Evolutionary conservation across 2,329 filamentous ascomycete genomes (phyloP).

Genomic region (Venturia carpophila): DNA sequence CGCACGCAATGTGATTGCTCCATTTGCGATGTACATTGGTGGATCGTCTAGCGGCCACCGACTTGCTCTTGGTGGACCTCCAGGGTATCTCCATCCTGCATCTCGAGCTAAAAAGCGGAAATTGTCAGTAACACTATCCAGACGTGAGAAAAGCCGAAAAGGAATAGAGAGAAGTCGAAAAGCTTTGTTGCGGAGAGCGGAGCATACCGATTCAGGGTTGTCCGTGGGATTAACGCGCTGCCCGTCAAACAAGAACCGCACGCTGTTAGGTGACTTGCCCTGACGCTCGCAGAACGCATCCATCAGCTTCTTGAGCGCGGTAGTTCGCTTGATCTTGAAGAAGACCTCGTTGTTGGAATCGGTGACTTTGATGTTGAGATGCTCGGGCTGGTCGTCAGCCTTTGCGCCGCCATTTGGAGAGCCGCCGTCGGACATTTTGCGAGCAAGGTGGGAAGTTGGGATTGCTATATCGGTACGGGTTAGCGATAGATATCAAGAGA

Average conservation of each 20-base stretch:
- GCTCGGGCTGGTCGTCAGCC: conserved; percentile 54
- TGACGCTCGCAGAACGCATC: conserved; percentile 94
- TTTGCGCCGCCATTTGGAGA: conserved; percentile 25
- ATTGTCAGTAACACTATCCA: neutral
- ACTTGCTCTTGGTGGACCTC: conserved; percentile 99
- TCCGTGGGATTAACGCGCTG: conserved; percentile 81
- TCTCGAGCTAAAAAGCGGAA: conserved; percentile 61
- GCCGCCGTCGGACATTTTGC: conserved; percentile 40
- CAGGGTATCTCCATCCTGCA: conserved; percentile 90
- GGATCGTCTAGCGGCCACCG: conserved; percentile 49
- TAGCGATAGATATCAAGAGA: neutral
- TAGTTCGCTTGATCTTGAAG: conserved; percentile 99
- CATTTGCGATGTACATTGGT: neutral
- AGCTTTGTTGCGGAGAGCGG: neutral
- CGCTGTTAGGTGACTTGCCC: conserved; percentile 75
- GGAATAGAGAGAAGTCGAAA: neutral
- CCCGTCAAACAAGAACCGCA: conserved; percentile 95
- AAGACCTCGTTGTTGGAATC: conserved; percentile 99
- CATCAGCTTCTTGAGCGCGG: conserved; percentile 96
- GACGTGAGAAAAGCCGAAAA: neutral
- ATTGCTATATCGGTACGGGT: neutral
- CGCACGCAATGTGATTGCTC: neutral
- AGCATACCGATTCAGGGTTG: conserved; percentile 81
- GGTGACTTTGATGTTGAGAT: conserved; percentile 98
- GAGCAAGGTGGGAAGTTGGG: neutral